Conservation (phyloP, 495 filamentous ascomycete species). For the Letharia columbiana region DNA sequence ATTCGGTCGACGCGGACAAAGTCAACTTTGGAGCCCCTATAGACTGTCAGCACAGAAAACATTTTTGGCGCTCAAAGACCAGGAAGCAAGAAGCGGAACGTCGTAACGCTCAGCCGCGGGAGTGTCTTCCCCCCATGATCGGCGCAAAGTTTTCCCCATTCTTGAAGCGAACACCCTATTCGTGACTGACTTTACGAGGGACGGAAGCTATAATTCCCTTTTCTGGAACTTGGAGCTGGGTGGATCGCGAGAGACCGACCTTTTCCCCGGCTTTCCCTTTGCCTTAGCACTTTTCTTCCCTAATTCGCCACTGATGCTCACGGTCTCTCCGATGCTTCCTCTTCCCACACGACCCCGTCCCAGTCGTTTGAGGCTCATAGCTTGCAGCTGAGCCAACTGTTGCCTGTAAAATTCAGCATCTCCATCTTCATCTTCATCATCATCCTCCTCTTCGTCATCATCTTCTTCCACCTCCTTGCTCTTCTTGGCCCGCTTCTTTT, state of each 20-base stretch:
- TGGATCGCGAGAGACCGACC: constrained; percentile 17
- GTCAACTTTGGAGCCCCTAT: constrained; percentile 57
- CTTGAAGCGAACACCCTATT: constrained; percentile 28
- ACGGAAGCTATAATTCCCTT: neutral
- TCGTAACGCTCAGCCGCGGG: neutral
- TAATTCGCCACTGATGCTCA: constrained; percentile 23
- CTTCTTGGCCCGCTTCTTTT: constrained; percentile 27
- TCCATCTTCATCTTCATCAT: constrained; percentile 16
- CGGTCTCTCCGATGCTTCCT: constrained; percentile 20
- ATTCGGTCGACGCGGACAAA: constrained; percentile 85
- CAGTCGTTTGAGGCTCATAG: constrained; percentile 23
- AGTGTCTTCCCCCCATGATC: neutral
- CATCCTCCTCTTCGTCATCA: constrained; percentile 3
- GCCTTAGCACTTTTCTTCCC: constrained; percentile 10
- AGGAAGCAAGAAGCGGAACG: neutral
- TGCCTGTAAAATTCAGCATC: constrained; percentile 24
- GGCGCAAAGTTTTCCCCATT: neutral
- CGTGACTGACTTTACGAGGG: neutral
- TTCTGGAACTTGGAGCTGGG: neutral
- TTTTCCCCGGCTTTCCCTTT: constrained; percentile 16
- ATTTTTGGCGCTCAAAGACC: neutral
- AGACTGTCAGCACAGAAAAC: constrained; percentile 16
- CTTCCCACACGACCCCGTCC: constrained; percentile 10
- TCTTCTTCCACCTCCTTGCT: constrained; percentile 23
- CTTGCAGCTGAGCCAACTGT: constrained; percentile 25